Percentiles rank a stretch among this genome's conserved stretches.
Conservation (phyloP, 139 green algal genomes). For the Nannochloris sp. region DNA sequence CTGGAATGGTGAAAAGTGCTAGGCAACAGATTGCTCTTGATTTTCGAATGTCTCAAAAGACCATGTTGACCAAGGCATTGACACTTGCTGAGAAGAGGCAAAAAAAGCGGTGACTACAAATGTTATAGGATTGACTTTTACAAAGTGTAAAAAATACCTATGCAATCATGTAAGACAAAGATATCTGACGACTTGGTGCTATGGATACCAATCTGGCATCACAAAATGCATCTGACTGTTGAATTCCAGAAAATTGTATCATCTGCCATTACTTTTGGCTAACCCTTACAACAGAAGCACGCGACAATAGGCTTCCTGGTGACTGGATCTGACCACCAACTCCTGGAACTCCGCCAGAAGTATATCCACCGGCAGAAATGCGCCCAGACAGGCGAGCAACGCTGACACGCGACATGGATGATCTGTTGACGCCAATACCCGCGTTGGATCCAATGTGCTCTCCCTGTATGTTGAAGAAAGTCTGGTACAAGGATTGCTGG, state of each 20-base stretch:
- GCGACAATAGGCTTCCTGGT: slow-evolving; percentile 17
- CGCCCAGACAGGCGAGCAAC: neutral
- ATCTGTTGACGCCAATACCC: slow-evolving; percentile 23
- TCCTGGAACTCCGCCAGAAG: slow-evolving; percentile 24
- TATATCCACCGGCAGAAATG: slow-evolving; percentile 5
- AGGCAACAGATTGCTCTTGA: slow-evolving; percentile 5
- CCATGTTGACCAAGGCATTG: slow-evolving; percentile 13
- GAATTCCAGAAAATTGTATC: neutral
- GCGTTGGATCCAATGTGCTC: slow-evolving; percentile 23
- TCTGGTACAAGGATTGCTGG: slow-evolving; percentile 17
- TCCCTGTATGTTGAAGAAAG: slow-evolving; percentile 8
- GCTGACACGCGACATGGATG: slow-evolving; percentile 15
- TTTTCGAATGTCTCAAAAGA: slow-evolving; percentile 28
- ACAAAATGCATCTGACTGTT: neutral
- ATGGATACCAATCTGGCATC: too few relatives aligned
- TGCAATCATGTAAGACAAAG: too few relatives aligned
- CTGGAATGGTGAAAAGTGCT: slow-evolving; percentile 7
- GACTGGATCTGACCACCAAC: slow-evolving; percentile 27
- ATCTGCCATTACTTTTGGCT: neutral
- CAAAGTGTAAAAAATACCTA: too few relatives aligned
- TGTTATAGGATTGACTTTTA: too few relatives aligned
- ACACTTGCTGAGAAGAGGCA: too few relatives aligned
- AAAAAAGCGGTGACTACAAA: too few relatives aligned
- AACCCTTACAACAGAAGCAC: slow-evolving; percentile 35
- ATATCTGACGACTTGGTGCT: neutral